phyloP scores from a whole-genome alignment of 768 basidiomycete species.

The Cyathus striatus region DNA sequence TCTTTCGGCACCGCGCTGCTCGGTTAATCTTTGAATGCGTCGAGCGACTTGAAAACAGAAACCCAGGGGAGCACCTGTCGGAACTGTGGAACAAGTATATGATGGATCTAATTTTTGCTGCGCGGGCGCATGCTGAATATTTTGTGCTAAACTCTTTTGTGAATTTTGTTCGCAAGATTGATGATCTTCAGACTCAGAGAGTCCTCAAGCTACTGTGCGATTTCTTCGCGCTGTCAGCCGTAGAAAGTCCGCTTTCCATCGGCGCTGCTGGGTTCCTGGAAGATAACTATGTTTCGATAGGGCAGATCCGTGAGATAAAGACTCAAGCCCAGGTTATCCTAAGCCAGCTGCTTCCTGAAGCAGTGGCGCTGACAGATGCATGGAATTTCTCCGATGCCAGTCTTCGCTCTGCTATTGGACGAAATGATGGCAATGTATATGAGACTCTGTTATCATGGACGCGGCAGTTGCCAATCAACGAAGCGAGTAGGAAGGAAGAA shows the following conservation, averaged over 20 bases:
- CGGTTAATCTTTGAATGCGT: constrained; percentile 12
- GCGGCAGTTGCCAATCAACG: constrained; percentile 16
- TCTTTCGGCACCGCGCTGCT: constrained; percentile 17
- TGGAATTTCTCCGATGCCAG: constrained; percentile 20
- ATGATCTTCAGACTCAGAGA: constrained; percentile 3
- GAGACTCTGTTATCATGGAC: constrained; percentile 18
- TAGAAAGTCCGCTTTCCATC: constrained; percentile 13
- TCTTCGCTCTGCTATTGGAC: constrained; percentile 14
- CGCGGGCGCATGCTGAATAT: constrained; percentile 18
- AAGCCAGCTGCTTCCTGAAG: constrained; percentile 12
- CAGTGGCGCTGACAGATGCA: constrained; percentile 16
- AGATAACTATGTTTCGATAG: constrained; percentile 11
- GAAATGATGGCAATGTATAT: constrained; percentile 18
- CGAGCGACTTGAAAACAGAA: constrained; percentile 6
- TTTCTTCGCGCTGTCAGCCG: constrained; percentile 16
- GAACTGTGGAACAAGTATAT: constrained; percentile 19
- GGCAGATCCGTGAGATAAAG: constrained; percentile 10
- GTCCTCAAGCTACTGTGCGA: constrained; percentile 13
- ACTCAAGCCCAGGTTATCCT: constrained; percentile 7
- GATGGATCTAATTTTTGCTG: constrained; percentile 15
- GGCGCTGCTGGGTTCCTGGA: constrained; percentile 16
- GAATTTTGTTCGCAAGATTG: constrained; percentile 4
- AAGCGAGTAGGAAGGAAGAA: constrained; percentile 4
- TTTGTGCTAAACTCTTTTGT: constrained; percentile 15
- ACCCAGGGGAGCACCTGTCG: too few species aligned